Evolutionary conservation across 768 basidiomycete species (phyloP), one percentile per base, ranked within the genome.

Genomic region (Lactifluus echinatus): DNA sequence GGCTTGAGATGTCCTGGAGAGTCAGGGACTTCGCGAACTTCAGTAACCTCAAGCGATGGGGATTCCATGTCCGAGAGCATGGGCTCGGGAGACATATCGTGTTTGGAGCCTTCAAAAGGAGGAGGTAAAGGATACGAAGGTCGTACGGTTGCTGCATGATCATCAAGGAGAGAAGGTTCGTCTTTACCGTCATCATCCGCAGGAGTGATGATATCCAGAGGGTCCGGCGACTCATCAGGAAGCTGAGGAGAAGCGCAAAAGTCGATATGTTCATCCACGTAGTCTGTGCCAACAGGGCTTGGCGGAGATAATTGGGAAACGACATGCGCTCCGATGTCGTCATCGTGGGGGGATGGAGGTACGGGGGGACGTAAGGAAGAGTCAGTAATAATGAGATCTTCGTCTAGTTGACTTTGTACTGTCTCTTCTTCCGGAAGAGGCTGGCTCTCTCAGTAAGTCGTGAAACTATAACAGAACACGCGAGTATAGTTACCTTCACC

Each of bases 181-280:
- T 19, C 31, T 42, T 40, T 51, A 19, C 26, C 36, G 14, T 45
- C 53, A 24, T 55, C 34, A 31, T 59, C 58, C 39, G 42, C 48
- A 3, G 52, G 51, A 17, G 53, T 36, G 15, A 55, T 59, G 14
- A 59, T 45, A 29, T 59, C 58, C 42, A 59, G 58, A 50, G 48
- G 58, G 8, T 59, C 58, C 29, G 58, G 53, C 7, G 53, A 59
- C 21, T 45, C 58, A 33, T 37, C 11, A 19, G 26, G 34, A 4
- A 23, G 29, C 10, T 24, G 48, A n/a, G 48, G 53, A 23, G 58
- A 50, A 15, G 12, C 50, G 49, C 15, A 47, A 10, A 45, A 14
- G 26, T 55, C 52, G 11, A 49, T 39, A 4, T 58, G 23, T 2
- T 59, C 57, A 37, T 57, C 56, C 19, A 51, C 50, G 17, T 28